Evolutionary conservation across 2,329 filamentous ascomycete genomes (phyloP).

Genomic region (Didymellaceae sp.): DNA sequence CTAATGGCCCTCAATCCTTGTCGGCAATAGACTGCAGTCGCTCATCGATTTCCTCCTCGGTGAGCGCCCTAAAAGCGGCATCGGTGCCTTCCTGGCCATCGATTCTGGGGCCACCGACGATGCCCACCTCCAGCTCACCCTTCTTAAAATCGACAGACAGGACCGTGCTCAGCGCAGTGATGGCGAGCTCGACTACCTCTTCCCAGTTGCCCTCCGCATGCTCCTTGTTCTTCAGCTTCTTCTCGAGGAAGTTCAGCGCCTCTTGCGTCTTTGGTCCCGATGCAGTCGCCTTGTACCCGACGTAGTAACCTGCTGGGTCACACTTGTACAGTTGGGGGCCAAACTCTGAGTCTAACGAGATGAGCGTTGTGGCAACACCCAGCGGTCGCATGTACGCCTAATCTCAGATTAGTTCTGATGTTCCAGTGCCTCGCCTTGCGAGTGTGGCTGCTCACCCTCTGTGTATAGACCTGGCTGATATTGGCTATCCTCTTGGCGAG

Average conservation of each 20-base stretch:
- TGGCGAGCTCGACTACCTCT: conserved; percentile 96
- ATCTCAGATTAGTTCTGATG: conserved; percentile 38
- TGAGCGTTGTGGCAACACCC: conserved; percentile 92
- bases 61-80: conserved; percentile 82
- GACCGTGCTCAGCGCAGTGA: conserved; percentile 92
- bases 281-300: conserved; percentile 97
- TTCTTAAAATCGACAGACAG: conserved; percentile 99
- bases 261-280: conserved; percentile 98
- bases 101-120: conserved; percentile 84
- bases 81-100: conserved; percentile 86
- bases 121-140: conserved; percentile 96
- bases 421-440: not conserved
- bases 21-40: conserved; percentile 96
- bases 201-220: conserved; percentile 91
- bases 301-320: conserved; percentile 96
- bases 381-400: conserved; percentile 98
- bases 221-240: conserved; percentile 99
- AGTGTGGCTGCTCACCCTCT: conserved; percentile 69
- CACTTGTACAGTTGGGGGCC: conserved; percentile 98
- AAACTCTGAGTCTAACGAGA: conserved; percentile 89
- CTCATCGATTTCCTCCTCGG: conserved; percentile 98
- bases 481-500: conserved; percentile 96
- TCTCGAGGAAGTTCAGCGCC: conserved; percentile 97
- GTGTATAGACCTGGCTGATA: conserved; percentile 99
- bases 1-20: conserved; percentile 84